Evolutionary conservation across 129 eudicot genomes (phyloP), one percentile per base, ranked within the genome.

Genomic region (Artemisia argyi): DNA sequence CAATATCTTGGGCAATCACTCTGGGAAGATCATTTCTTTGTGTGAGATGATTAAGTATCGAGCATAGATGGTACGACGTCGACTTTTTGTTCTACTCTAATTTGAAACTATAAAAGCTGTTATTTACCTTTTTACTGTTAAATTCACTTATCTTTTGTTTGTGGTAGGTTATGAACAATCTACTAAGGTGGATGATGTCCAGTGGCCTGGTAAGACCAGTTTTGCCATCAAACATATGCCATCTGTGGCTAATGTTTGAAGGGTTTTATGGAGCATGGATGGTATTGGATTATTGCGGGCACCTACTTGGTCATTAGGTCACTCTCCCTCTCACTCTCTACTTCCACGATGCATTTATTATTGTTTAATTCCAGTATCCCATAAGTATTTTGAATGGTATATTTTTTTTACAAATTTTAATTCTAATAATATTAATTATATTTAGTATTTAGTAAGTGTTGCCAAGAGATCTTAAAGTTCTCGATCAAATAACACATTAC

Each of bases 211-310:
- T 82, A 86, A 75, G 79, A 83, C 87, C 70, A 73, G 82, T 85
- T 82, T 84, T 80, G 81, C 96, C 93, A 78, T 83, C 80, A 60
- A 68, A 63, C 78, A 32, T 2, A 80, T 80, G 86, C 83, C 66
- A 79, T 80, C 24, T 22, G 80, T 84, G 87, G 79, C 82, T 90
- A 69, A 66, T 72, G 91, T 82, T 85, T 68, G 83, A 83, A 69
- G 79, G 84, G 85, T 75, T 85, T 83, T 44, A 61, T 85, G 96
- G 81, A 84, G 86, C 85, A 83, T 85, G 86, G 80, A 83, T 92
- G 92, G 80, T 83, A 85, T 87, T 86, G 95, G 90, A 84, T 78
- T 85, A 78, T 83, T 87, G 95, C 98, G 73, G 92, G 98, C 92
- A 81, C 87, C 77, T 89, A 92, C 86, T 78, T 73, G 60, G 63